Base-by-base conservation (phyloP, 139 green algal species). In the Asterochloris erici region DNA sequence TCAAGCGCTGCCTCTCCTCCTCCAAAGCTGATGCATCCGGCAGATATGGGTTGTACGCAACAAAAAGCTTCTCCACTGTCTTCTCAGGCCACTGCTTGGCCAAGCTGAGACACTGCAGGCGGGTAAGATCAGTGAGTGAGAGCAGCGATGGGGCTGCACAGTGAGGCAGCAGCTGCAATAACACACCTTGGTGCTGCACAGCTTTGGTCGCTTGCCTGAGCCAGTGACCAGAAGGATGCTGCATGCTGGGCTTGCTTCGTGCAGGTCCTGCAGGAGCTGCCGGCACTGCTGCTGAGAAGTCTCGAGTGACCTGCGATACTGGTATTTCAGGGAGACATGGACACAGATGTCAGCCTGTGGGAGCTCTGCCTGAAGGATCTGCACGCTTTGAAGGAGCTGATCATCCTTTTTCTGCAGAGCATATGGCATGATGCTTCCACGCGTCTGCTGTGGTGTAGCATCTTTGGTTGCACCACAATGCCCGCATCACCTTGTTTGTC, bases 11-110 rank as follows among this genome's bases (percentile, higher is more conserved):
- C 74, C 64, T 70, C 83, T 91, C 88, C 62, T 79, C 60, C n/a
- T 64, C 61, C 54, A 77, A 63, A 13, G 79, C 79, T 19, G 68
- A 9, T 26, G 82, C 70, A 17, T 87, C 78, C 21, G 82, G 84
- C 15, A 91, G 77, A 82, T 89, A 92, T 0, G 89, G 89, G 77
- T 92, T 92, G 83, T 88, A 92, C 14, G 88, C 88, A 14, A 91
- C 88, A 28, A 76, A 28, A 21, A 88, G 19, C 16, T 63, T 28
- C 78, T 23, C 13, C 21, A 76, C 74, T 27, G 23, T n/a, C n/a
- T 62, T 74, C 71, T 27, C 26, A 54, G 63, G 63, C 9, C 63
- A 64, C 26, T 26, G 21, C 24, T 24, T 12, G 16, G 78, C 19
- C 64, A 66, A 23, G 26, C 27, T 79, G 29, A 14, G 12, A 24